Conservation (phyloP, 768 basidiomycete genomes). For the Mycena filopes region DNA sequence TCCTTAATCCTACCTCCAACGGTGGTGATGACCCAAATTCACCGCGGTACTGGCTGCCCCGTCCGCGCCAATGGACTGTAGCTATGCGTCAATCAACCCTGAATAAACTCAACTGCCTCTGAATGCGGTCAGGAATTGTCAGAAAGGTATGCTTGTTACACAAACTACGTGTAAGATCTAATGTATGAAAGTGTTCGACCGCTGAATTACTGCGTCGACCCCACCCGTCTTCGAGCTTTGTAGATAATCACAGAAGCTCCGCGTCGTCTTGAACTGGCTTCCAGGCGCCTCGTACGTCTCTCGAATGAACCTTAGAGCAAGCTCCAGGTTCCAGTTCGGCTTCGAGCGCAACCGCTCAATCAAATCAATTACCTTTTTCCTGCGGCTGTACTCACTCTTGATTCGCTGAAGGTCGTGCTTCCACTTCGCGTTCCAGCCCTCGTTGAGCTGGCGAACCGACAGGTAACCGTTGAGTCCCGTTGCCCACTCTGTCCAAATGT, state of each 20-base stretch:
- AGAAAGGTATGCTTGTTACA: too few species aligned
- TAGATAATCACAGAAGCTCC: slow-evolving; percentile 4
- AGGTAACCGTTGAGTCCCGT: slow-evolving; percentile 12
- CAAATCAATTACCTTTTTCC: slow-evolving; percentile 4
- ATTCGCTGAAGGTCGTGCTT: neutral
- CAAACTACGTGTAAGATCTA: neutral
- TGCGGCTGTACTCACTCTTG: slow-evolving; percentile 12
- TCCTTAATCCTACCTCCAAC: too few species aligned
- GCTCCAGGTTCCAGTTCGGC: slow-evolving; percentile 16
- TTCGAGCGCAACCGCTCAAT: neutral
- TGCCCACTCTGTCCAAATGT: slow-evolving; percentile 17
- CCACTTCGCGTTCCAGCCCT: slow-evolving; percentile 11
- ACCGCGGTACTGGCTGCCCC: too few species aligned
- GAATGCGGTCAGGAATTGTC: too few species aligned
- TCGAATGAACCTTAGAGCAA: slow-evolving; percentile 6
- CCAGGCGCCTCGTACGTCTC: neutral
- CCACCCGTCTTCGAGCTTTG: neutral
- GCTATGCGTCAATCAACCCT: too few species aligned
- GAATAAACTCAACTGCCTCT: too few species aligned
- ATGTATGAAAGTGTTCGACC: neutral
- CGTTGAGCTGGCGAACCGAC: slow-evolving; percentile 10
- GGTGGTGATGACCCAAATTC: too few species aligned
- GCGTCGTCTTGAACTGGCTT: neutral
- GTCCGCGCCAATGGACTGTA: too few species aligned
- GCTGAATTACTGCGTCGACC: neutral